Conservation (phyloP, 805 yeast species). For the Diddensiella transvaalensis region DNA sequence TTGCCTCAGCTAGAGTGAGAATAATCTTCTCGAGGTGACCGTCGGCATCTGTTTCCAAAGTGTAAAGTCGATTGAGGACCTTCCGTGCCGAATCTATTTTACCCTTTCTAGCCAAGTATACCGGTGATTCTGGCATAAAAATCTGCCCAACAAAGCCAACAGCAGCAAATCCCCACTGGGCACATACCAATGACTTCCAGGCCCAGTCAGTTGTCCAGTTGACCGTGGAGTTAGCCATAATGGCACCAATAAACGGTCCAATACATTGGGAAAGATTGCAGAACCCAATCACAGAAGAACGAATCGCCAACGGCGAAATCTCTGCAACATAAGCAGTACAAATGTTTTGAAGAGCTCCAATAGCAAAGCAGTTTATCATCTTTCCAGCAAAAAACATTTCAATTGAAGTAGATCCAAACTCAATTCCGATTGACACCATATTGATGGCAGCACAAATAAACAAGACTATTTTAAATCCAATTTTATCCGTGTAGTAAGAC, state of each 20-base stretch:
- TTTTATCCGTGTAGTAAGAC: constrained; percentile 7
- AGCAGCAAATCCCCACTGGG: constrained; percentile 17
- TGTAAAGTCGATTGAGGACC: constrained; percentile 3
- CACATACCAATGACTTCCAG: constrained; percentile 13
- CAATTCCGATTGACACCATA: constrained; percentile 13
- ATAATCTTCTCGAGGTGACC: constrained; percentile 35
- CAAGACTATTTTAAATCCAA: constrained; percentile 12
- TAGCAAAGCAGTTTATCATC: constrained; percentile 15
- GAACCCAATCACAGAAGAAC: constrained; percentile 2
- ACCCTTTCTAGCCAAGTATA: constrained; percentile 1
- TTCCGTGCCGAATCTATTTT: constrained; percentile 22
- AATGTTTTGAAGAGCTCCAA: constrained; percentile 10
- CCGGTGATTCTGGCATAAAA: constrained; percentile 16
- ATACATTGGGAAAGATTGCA: constrained; percentile 8
- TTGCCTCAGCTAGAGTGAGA: constrained; percentile 32
- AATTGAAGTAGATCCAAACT: constrained; percentile 12
- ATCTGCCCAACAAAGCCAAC: not conserved
- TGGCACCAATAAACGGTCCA: constrained; percentile 17
- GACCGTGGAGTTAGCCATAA: constrained; percentile 14
- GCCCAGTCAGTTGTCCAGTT: constrained; percentile 12
- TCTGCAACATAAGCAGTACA: constrained; percentile 16
- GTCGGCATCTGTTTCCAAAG: constrained; percentile 28
- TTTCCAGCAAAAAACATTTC: constrained; percentile 17
- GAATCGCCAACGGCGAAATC: constrained; percentile 7
- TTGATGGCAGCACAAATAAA: constrained; percentile 8